Evolutionary conservation across 257 asterid species (phyloP).

Genomic region (Scutellaria barbata): DNA sequence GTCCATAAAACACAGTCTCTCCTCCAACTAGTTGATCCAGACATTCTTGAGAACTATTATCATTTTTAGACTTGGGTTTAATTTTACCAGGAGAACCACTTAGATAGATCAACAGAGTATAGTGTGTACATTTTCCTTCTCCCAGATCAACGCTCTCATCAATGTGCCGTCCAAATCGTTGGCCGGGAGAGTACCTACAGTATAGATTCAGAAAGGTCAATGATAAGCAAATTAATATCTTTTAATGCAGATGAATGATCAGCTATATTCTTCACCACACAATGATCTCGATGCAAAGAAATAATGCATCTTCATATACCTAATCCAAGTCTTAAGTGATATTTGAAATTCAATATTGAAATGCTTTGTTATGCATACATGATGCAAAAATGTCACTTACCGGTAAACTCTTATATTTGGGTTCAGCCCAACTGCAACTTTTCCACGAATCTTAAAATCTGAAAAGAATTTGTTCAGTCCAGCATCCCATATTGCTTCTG

Average conservation of each 20-base stretch:
- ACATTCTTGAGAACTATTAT: slow-evolving; percentile 48
- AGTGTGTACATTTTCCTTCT: slow-evolving; percentile 72
- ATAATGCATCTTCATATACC: background rate
- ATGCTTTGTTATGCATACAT: slow-evolving; percentile 6
- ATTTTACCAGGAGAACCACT: slow-evolving; percentile 65
- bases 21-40: slow-evolving; percentile 77
- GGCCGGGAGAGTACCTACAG: slow-evolving; percentile 78
- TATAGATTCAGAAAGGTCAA: slow-evolving; percentile 16
- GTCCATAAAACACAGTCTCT: slow-evolving; percentile 94
- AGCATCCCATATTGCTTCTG: slow-evolving; percentile 73
- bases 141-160: slow-evolving; percentile 92
- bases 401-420: slow-evolving; percentile 86
- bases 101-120: slow-evolving; percentile 85
- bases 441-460: slow-evolving; percentile 77
- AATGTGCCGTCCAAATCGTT: slow-evolving; percentile 88
- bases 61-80: slow-evolving; percentile 60
- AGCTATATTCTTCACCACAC: background rate
- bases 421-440: slow-evolving; percentile 83
- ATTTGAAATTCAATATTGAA: background rate
- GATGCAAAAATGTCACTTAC: slow-evolving; percentile 45
- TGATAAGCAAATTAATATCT: slow-evolving; percentile 7
- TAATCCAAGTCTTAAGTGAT: background rate
- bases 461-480: slow-evolving; percentile 71
- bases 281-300: background rate
- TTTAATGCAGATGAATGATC: background rate